Evolutionary conservation across 257 asterid genomes (phyloP).

Genomic region (Petrea volubilis): DNA sequence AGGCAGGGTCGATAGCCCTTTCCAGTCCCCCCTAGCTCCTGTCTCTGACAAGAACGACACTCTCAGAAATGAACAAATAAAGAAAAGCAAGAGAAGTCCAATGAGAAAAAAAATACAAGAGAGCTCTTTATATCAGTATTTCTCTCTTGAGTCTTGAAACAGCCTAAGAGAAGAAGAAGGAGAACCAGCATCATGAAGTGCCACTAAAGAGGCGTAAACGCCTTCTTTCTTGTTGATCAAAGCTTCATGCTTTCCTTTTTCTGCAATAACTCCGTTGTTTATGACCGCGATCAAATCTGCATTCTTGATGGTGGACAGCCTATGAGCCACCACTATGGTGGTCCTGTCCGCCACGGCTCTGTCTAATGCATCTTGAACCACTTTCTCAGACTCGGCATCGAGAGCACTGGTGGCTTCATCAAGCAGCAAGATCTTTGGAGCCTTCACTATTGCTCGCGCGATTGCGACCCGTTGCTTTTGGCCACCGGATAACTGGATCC

Average conservation of each 20-base stretch:
- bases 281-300: constrained; percentile 52
- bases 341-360: constrained; percentile 46
- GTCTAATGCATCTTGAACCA: constrained; percentile 51
- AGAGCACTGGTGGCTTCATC: constrained; percentile 71
- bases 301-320: constrained; percentile 56
- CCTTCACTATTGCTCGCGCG: constrained; percentile 56
- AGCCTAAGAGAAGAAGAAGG: constrained; percentile 7
- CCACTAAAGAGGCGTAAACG: constrained; percentile 47
- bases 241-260: constrained; percentile 47
- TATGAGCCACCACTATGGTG: constrained; percentile 61
- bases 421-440: constrained; percentile 47
- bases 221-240: constrained; percentile 40
- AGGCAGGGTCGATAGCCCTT: too few species aligned
- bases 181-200: constrained; percentile 20
- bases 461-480: constrained; percentile 65
- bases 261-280: constrained; percentile 43
- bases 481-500: constrained; percentile 57
- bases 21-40: too few species aligned
- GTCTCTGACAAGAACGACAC: background rate
- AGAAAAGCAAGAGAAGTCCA: background rate
- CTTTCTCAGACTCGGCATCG: constrained; percentile 52
- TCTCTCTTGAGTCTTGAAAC: background rate
- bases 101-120: background rate
- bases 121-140: background rate
- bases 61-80: background rate